phyloP scores from a whole-genome alignment of 495 filamentous ascomycete species.

The Tuber brumale region DNA sequence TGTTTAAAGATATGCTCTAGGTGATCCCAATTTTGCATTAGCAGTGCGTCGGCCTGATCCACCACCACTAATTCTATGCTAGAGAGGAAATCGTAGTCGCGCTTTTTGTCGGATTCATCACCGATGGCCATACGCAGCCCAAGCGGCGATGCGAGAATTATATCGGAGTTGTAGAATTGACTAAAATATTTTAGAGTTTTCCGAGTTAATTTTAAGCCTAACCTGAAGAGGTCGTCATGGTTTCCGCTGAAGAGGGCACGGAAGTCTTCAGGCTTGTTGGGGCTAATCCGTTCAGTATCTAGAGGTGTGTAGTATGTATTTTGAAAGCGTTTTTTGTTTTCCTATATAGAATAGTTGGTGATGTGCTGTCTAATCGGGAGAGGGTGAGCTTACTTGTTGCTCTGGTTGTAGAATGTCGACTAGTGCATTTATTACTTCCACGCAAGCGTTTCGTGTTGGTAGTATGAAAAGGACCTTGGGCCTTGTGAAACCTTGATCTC shows the following conservation, averaged over 20 bases:
- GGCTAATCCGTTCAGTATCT: constrained; percentile 52
- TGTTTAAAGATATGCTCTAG: constrained; percentile 83
- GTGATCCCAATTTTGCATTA: constrained; percentile 99
- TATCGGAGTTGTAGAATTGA: constrained; percentile 91
- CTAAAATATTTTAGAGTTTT: constrained; percentile 93
- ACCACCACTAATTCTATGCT: constrained; percentile 85
- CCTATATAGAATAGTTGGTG: constrained; percentile 39
- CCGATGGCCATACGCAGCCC: constrained; percentile 86
- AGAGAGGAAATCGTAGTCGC: constrained; percentile 83
- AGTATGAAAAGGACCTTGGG: constrained; percentile 86
- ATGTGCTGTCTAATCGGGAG: background rate
- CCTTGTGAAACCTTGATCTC: constrained; percentile 92
- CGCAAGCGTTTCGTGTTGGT: constrained; percentile 78
- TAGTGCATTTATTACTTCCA: constrained; percentile 67
- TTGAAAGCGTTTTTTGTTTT: constrained; percentile 87
- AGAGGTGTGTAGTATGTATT: constrained; percentile 65
- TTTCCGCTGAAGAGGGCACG: constrained; percentile 85
- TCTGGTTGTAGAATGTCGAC: constrained; percentile 67
- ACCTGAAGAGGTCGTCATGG: constrained; percentile 90
- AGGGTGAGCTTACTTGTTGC: constrained; percentile 52
- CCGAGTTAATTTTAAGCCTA: constrained; percentile 89
- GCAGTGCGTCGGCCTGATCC: constrained; percentile 85
- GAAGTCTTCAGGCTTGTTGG: constrained; percentile 77
- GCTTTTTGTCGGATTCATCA: constrained; percentile 56
- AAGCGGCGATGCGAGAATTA: constrained; percentile 83